Base-by-base conservation (phyloP, 108 stramenopile species). In the Asterionellopsis glacialis region DNA sequence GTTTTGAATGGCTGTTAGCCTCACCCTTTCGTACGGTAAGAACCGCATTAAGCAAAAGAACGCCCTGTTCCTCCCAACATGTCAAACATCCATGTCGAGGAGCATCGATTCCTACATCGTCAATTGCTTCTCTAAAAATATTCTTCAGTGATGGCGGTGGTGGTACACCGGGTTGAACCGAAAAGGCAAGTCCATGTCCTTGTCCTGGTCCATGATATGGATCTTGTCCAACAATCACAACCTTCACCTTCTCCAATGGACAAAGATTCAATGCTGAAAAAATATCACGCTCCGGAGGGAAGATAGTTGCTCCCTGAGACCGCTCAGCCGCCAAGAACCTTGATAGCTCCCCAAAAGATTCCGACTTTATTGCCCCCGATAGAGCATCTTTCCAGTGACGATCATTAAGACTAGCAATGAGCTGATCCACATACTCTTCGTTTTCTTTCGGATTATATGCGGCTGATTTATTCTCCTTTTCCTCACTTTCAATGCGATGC, bases 181-280 rank as follows among this genome's bases (percentile, higher is more conserved):
- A 97, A 68, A 93, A 92, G 3, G 81, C 73, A n/a, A 96, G 57
- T 1, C 91, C 91, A 71, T 91, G 89, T 0, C 83, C 90, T 64
- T 93, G 87, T 15, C 69, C 66, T 11, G 96, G 95, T 26, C 91
- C 91, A 70, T 99, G 99, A 75, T 99, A 99, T 5, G 99, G 99
- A 70, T 99, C 99, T 66, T 99, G 99, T 12, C 99, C 99, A n/a
- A 99, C 75, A 64, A 99, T 96, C 12, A 99, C 98, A 9, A 97
- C 90, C 60, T 77, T 81, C 18, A 93, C 74, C 14, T 73, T 53
- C 10, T 82, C 64, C 25, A 96, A 67, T 1, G 95, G 93, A 52
- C 85, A 89, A 13, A 84, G 58, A 59, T 97, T 93, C 27, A 99
- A 70, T 12, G 98, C 95, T 13, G 96, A 51, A 69, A 98, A 99